Conservation (phyloP, 2,329 filamentous ascomycete genomes). For the Coniochaeta sp. region DNA sequence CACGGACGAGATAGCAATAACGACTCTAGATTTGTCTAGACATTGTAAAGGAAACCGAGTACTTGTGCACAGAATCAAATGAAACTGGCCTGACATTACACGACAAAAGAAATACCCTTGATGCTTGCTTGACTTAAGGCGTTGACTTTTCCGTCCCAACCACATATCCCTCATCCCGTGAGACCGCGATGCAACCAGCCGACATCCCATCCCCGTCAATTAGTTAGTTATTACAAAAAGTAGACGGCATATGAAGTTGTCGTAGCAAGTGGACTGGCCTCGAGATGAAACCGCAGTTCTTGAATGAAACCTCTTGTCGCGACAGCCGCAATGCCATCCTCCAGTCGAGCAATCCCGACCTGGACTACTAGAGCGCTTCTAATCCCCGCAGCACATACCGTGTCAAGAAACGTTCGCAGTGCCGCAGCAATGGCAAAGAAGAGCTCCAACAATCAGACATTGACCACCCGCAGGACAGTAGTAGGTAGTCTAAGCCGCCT, state of each 20-base stretch:
- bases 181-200: neutral
- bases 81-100: neutral
- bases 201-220: neutral
- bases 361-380: neutral
- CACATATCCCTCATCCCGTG: neutral
- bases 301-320: neutral
- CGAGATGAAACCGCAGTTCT: too few relatives aligned
- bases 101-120: neutral
- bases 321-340: neutral
- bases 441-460: neutral
- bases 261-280: too few relatives aligned
- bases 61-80: neutral
- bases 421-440: neutral
- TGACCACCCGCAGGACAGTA: neutral
- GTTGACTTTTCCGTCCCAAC: neutral
- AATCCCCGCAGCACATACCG: neutral
- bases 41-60: neutral
- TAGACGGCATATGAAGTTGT: neutral
- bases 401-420: neutral
- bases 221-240: neutral
- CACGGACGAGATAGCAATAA: neutral
- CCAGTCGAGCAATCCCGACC: neutral
- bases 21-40: neutral
- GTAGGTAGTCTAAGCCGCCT: conserved; percentile 2
- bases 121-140: neutral